Conservation (phyloP, 164 flowering plant genomes). For the Umbilicus rupestris region DNA sequence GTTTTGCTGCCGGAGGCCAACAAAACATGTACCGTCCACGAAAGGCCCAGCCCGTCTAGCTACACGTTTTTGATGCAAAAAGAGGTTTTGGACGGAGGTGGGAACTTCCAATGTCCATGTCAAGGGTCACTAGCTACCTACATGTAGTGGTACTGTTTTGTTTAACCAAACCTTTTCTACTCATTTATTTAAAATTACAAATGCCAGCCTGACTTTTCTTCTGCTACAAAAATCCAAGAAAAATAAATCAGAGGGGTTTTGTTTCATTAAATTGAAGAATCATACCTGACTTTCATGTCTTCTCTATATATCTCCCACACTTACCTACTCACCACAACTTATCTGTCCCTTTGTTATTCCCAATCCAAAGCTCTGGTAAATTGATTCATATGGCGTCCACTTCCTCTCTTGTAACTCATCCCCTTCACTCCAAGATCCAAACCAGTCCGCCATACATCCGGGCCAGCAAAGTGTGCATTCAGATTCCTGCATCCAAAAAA, state of each 20-base stretch:
- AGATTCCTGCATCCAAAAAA: not conserved
- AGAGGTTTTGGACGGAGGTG: slow-evolving; percentile 4
- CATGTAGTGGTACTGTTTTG: no score
- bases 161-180: not conserved
- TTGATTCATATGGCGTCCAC: not conserved
- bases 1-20: not conserved
- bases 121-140: no score
- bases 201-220: not conserved
- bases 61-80: not conserved
- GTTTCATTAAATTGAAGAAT: not conserved
- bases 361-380: not conserved
- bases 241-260: not conserved
- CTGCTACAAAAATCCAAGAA: not conserved
- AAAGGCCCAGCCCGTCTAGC: not conserved
- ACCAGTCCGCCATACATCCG: not conserved
- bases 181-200: not conserved
- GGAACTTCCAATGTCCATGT: not conserved
- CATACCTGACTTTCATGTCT: not conserved
- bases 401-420: not conserved
- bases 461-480: not conserved
- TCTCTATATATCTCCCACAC: not conserved
- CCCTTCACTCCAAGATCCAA: not conserved
- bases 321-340: not conserved
- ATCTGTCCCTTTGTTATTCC: not conserved
- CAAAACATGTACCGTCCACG: not conserved